Conservation (phyloP, 345 rosid species). For the Eucalyptus pauciflora region DNA sequence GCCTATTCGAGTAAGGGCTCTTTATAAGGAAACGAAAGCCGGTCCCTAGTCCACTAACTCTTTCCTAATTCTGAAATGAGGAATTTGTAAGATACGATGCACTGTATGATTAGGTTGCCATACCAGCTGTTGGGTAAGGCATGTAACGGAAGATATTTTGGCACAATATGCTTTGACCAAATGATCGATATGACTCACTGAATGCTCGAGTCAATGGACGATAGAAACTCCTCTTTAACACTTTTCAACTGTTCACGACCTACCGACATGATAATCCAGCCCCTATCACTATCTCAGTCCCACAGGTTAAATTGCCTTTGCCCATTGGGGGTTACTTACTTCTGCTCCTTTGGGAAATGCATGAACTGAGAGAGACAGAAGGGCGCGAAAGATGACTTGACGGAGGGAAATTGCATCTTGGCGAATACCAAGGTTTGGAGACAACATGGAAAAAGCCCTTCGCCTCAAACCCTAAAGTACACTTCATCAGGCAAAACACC, state of each 20-base stretch:
- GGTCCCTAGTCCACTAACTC: not conserved
- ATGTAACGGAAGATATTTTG: not conserved
- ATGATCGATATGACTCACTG: no score
- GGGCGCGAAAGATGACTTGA: not conserved
- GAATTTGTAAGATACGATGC: not conserved
- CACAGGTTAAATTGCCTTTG: not conserved
- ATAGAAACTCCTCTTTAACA: not conserved
- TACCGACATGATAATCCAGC: not conserved
- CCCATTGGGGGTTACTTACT: not conserved
- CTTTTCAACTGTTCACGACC: not conserved
- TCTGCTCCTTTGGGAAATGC: not conserved
- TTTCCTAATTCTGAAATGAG: rapidly evolving
- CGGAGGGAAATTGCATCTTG: not conserved
- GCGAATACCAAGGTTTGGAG: no score
- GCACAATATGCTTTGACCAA: not conserved
- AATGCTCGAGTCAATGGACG: not conserved
- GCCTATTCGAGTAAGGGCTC: not conserved
- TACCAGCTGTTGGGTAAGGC: not conserved
- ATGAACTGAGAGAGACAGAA: not conserved
- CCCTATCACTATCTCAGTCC: not conserved
- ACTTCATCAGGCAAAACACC: not conserved
- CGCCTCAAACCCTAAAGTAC: not conserved
- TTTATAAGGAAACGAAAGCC: not conserved
- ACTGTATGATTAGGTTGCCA: not conserved
- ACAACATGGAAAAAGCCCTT: not conserved